Evolutionary conservation across 2,329 filamentous ascomycete genomes (phyloP).

Genomic region (Beauveria asiatica): DNA sequence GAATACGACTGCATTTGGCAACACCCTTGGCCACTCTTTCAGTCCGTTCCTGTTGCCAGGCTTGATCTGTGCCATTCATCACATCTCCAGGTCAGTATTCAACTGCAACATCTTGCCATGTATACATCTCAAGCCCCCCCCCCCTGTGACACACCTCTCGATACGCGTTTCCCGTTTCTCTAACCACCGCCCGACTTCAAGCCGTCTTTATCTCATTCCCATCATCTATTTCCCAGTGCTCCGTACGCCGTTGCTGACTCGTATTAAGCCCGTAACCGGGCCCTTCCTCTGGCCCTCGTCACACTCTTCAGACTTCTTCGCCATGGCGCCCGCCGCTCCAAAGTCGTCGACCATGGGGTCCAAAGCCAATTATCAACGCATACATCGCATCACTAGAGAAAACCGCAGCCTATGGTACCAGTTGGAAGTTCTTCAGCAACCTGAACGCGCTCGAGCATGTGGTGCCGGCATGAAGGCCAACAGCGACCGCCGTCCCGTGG

Average conservation of each 20-base stretch:
- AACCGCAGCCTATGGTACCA: conserved; percentile 73
- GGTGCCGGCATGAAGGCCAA: conserved; percentile 77
- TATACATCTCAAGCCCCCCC: neutral
- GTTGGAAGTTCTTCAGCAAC: conserved; percentile 84
- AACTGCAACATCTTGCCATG: neutral
- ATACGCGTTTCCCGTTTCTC: neutral
- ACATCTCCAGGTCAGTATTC: neutral
- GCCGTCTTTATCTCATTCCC: neutral
- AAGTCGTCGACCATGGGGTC: conserved; percentile 22
- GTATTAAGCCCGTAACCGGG: neutral
- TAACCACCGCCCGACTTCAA: neutral
- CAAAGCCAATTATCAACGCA: conserved; percentile 37
- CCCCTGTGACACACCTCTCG: neutral
- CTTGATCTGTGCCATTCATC: neutral
- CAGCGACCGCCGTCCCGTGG: conserved; percentile 77
- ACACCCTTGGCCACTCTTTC: neutral
- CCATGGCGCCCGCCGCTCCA: conserved; percentile 21
- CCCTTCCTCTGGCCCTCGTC: neutral
- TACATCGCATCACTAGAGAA: conserved; percentile 51
- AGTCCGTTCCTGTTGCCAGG: neutral
- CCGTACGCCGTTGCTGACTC: neutral
- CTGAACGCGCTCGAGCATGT: conserved; percentile 87
- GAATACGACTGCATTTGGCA: neutral
- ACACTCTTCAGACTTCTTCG: neutral
- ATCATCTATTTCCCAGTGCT: too few species aligned